A percentile compares a stretch with the other conserved stretches of the same genome.
Conservation (phyloP, 2,329 filamentous ascomycete genomes). For the Beauveria asiatica region DNA sequence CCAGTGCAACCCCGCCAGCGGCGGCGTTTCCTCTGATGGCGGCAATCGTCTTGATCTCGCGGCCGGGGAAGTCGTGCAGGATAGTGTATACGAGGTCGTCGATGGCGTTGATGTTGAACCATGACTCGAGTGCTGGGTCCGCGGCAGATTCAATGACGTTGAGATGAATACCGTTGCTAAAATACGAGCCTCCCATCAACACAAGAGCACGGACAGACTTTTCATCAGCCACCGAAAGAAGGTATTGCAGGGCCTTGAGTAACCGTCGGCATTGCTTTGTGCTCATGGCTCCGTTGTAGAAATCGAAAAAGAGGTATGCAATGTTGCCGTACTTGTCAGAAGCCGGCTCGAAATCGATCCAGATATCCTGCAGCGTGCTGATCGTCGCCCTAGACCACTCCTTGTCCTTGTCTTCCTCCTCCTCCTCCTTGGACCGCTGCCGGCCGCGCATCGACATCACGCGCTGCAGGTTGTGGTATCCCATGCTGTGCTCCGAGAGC, state of each 20-base stretch:
- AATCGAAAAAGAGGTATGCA: constrained; percentile 33
- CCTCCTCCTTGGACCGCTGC: constrained; percentile 6
- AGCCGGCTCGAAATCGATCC: constrained; percentile 25
- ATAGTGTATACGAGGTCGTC: constrained; percentile 31
- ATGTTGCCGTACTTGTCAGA: constrained; percentile 17
- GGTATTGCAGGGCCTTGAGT: constrained; percentile 26
- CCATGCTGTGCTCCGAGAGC: constrained; percentile 18
- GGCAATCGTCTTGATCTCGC: constrained; percentile 28
- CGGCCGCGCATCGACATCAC: constrained; percentile 13
- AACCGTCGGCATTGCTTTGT: constrained; percentile 29
- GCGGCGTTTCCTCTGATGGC: constrained; percentile 33
- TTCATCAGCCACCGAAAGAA: constrained; percentile 19
- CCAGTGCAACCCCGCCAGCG: constrained; percentile 34
- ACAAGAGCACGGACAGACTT: constrained; percentile 27
- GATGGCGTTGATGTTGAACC: constrained; percentile 36
- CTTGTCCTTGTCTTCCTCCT: background rate
- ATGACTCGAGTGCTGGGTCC: constrained; percentile 30
- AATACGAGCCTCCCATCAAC: constrained; percentile 32
- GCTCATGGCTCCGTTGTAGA: constrained; percentile 36
- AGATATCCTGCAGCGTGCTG: constrained; percentile 30
- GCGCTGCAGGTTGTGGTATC: constrained; percentile 17
- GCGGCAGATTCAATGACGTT: constrained; percentile 33
- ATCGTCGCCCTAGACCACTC: constrained; percentile 23
- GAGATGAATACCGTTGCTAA: constrained; percentile 35
- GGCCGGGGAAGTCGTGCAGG: constrained; percentile 27